Conservation (phyloP, 352 stramenopile genomes). For the Phytophthora sojae region DNA sequence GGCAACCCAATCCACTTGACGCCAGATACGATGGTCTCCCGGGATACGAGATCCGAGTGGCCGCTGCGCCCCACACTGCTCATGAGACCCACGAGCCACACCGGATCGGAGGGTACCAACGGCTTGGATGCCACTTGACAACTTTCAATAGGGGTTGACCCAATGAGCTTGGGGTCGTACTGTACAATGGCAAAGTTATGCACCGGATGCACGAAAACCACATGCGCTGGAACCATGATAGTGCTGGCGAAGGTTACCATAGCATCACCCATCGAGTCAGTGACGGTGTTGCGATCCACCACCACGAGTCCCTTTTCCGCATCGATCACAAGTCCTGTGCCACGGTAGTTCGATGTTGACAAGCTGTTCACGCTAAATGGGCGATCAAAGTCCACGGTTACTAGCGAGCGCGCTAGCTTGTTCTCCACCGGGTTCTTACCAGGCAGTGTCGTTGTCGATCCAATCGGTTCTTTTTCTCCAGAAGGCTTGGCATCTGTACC, state of each 20-base stretch:
- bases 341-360: slow-evolving; percentile 86
- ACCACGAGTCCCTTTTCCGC: slow-evolving; percentile 88
- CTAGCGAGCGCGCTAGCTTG: slow-evolving; percentile 84
- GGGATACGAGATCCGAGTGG: slow-evolving; percentile 85
- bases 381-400: slow-evolving; percentile 87
- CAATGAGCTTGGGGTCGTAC: slow-evolving; percentile 90
- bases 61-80: slow-evolving; percentile 81
- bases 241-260: slow-evolving; percentile 92
- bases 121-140: slow-evolving; percentile 73
- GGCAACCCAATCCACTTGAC: slow-evolving; percentile 89
- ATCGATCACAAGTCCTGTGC: slow-evolving; percentile 91
- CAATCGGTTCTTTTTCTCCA: slow-evolving; percentile 43
- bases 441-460: slow-evolving; percentile 81
- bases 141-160: slow-evolving; percentile 82
- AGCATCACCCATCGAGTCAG: slow-evolving; percentile 86
- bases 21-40: slow-evolving; percentile 85
- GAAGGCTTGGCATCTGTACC: slow-evolving; percentile 21
- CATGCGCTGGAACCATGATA: slow-evolving; percentile 86
- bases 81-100: slow-evolving; percentile 89
- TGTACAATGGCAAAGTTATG: slow-evolving; percentile 95
- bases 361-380: slow-evolving; percentile 89
- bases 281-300: slow-evolving; percentile 94
- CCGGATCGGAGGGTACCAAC: slow-evolving; percentile 73
- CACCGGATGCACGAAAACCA: slow-evolving; percentile 93
- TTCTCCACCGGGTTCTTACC: slow-evolving; percentile 86